Evolutionary conservation across 2,329 filamentous ascomycete species (phyloP), one percentile per base, ranked within the genome.

Genomic region (Dichotomopilus funicola): DNA sequence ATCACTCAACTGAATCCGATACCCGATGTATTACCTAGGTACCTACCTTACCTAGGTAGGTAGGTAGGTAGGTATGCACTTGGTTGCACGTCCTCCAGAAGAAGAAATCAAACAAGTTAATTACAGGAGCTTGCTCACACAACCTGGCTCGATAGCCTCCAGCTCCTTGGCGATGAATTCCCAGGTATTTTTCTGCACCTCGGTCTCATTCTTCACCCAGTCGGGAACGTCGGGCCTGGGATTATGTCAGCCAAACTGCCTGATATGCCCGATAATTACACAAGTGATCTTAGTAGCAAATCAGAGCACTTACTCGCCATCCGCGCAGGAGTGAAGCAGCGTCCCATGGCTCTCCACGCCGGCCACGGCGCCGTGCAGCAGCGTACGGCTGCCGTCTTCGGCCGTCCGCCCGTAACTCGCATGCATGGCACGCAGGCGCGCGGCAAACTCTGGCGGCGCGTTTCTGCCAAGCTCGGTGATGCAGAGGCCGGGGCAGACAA

Each of bases 331-430:
- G 0, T 61, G 64, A 35, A 71, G 62, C 27, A 70, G 69, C 31
- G 68, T 63, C 0, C 70, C 70, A 35, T 71, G 65, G 1, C 57
- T 69, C 36, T 71, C 71, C 0, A 53, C 35, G 0, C 69, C 69
- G 3, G 66, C 67, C 3, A 69, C 52, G 2, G 67, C 55, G 0
- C 62, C 69, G 45, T 66, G 56, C 0, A 72, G 63, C 4, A 72
- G 58, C 1, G 63, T 64, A 1, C 70, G 65, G 36, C 68, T 69
- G 0, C 78, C 78, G 45, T 73, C 72, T 59, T 80, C 78, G 0
- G 73, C 69, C 0, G 70, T 70, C 0, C 76, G 69, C 0, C 72
- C 77, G 13, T 75, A 46, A 12, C 72, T 27, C 6, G 37, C 53
- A 4, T 63, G 59, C 27, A 64, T 51, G 1, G 56, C 19, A 3